Evolutionary conservation across 805 yeast genomes (phyloP).

Genomic region (Ogataea populi-albae): DNA sequence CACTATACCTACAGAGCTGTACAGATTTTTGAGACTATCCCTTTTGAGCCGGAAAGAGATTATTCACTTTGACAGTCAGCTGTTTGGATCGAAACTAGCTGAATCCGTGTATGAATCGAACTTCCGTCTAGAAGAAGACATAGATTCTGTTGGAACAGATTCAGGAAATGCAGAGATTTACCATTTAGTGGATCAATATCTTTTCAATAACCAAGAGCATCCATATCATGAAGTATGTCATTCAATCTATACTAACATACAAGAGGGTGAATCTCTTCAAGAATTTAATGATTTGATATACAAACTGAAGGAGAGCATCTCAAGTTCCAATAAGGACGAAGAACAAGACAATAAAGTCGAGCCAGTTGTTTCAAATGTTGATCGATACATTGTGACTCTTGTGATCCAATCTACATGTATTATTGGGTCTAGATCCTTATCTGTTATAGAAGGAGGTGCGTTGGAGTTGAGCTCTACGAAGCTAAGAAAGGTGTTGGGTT

Average conservation of each 20-base stretch:
- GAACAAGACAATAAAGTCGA: constrained; percentile 9
- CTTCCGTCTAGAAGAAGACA: constrained; percentile 17
- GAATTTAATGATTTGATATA: constrained; percentile 28
- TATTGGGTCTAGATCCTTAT: constrained; percentile 85
- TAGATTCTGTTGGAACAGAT: constrained; percentile 18
- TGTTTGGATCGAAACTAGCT: constrained; percentile 33
- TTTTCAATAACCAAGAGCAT: constrained; percentile 35
- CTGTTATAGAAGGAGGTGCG: constrained; percentile 60
- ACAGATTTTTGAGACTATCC: constrained; percentile 44
- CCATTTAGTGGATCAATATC: constrained; percentile 32
- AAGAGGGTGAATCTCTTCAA: constrained; percentile 28
- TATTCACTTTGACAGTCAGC: constrained; percentile 34
- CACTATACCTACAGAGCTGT: constrained; percentile 64
- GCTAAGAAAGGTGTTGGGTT: constrained; percentile 26
- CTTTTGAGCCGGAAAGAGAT: constrained; percentile 36
- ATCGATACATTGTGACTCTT: constrained; percentile 52
- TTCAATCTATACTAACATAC: constrained; percentile 32
- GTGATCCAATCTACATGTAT: constrained; percentile 71
- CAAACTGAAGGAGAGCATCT: constrained; percentile 21
- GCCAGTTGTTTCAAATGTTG: constrained; percentile 23
- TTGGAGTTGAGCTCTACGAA: constrained; percentile 31
- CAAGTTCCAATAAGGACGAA: constrained; percentile 1
- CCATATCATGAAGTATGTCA: constrained; percentile 32
- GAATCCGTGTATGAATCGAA: constrained; percentile 15
- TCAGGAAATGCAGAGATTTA: constrained; percentile 30